Base-by-base conservation (phyloP, 768 basidiomycete genomes). In the Candolleomyces aberdarensis region DNA sequence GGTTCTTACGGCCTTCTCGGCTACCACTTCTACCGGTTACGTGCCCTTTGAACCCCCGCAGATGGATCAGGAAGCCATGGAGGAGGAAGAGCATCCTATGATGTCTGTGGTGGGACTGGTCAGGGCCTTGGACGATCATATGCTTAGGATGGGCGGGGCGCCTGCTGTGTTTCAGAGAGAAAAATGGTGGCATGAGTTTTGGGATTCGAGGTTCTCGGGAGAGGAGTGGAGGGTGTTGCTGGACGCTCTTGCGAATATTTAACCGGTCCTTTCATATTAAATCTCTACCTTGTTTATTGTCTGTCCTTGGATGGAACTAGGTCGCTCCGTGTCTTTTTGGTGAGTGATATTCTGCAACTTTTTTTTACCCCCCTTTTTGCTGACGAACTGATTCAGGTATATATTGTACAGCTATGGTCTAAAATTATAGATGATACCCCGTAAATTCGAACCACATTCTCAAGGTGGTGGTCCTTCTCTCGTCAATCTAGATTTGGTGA, bases 161-260 rank as follows among this genome's bases (percentile, higher is more conserved):
- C 58, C 64, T 4, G 66, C 54, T 14, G 66, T 70, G 31, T 51
- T 56, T 10, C 39, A 39, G 31, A 47, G 56, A 11, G 66, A 71
- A 32, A 62, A 68, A 63, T 69, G 67, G 69, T 58, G 57, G 57
- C 61, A 67, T 63, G 67, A 69, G 41, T 66, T 67, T 64, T 69
- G 70, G 70, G 68, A 71, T 20, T 56, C 54, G 19, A 56, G 61
- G 9, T 71, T 65, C 54, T 61, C 58, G 8, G 65, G 63, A 47
- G 60, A 63, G 10, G 70, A 71, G 57, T 71, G 70, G 70, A 40
- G 49, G n/a, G 58, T 43, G 10, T 49, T 71, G 13, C 20, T 65
- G 57, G 54, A 62, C 22, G 54, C 40, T 7, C 8, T 56, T 19
- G 54, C n/a, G 54, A 19, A 36, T 56, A 36, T 36, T 36, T 36